Conservation (phyloP, 2,329 filamentous ascomycete genomes). For the Ceratocystis harringtonii region DNA sequence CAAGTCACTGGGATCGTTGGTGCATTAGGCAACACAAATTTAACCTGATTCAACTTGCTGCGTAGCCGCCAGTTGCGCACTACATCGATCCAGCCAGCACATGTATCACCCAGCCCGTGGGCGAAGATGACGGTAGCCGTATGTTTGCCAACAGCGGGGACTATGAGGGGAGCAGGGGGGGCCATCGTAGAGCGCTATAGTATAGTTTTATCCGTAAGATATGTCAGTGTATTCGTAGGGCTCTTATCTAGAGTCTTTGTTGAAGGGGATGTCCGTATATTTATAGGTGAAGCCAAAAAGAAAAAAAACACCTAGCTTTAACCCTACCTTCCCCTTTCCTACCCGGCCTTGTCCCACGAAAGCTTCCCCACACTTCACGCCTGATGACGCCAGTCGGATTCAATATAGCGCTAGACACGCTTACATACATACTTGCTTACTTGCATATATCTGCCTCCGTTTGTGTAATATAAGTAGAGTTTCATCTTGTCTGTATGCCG, state of each 20-base stretch:
- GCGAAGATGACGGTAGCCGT: constrained; percentile 91
- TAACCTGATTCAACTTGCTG: constrained; percentile 70
- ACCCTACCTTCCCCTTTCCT: neutral
- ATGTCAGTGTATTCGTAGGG: neutral
- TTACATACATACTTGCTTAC: neutral
- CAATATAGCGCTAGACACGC: neutral
- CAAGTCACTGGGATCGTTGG: constrained; percentile 74
- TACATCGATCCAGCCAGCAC: constrained; percentile 62
- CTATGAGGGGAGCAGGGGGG: constrained; percentile 42
- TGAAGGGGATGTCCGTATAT: neutral
- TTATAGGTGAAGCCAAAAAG: neutral
- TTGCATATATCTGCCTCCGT: neutral
- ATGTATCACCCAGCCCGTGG: constrained; percentile 79
- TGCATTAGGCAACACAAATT: constrained; percentile 89
- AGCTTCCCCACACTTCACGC: neutral
- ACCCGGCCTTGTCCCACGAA: neutral
- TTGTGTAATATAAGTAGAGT: neutral
- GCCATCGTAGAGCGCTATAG: neutral
- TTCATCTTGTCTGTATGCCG: neutral
- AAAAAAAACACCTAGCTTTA: neutral
- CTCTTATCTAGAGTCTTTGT: neutral
- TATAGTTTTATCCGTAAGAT: neutral
- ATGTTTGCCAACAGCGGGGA: constrained; percentile 67
- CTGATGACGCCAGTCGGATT: neutral
- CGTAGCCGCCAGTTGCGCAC: constrained; percentile 77